Evolutionary conservation across 164 flowering plant species (phyloP), one percentile per base, ranked within the genome.

Genomic region (Annona squamosa): DNA sequence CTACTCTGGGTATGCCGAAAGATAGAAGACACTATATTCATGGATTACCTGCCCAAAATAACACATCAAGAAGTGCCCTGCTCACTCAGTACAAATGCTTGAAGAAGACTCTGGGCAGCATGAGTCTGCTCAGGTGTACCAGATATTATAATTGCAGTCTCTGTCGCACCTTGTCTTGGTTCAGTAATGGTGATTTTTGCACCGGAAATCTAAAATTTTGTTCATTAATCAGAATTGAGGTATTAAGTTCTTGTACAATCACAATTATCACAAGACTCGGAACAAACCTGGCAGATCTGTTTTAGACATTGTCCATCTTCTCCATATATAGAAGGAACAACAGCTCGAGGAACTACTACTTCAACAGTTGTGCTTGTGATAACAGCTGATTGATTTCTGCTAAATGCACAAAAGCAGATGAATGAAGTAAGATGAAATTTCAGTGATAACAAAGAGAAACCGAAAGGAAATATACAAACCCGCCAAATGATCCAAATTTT

Each of bases 21-120:
- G 4, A 64, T n/a, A 69, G 63, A 16, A 5, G 10, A 70, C n/a
- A 13, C 18, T 61, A 37, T 5, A 26, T 63, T 19, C 26, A 63
- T n/a, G n/a, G 37, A 61, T 26, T 59, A 62, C 64, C 70, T 66
- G 56, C 52, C 10, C 71, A 68, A 75, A 42, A 5, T 10, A 16
- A 26, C 68, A 61, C 42, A 72, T 90, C 86, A 92, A 71, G 84
- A 69, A 56, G 90, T 74, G 62, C 81, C 86, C 3, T 82, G 72
- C 80, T 86, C 99, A 75, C 85, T 79, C 81, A 90, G 82, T 17
- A 95, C 99, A 87, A 95, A 95, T 65, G 99, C 99, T 82, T 95
- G 99, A 79, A 95, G 93, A 74, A 95, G 97, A 85, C 92, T 87
- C 71, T 95, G 99, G 44, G 99, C 99, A 61, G 99, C 99, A 82